Conservation (phyloP, 495 filamentous ascomycete species). For the Xylaria venustula region DNA sequence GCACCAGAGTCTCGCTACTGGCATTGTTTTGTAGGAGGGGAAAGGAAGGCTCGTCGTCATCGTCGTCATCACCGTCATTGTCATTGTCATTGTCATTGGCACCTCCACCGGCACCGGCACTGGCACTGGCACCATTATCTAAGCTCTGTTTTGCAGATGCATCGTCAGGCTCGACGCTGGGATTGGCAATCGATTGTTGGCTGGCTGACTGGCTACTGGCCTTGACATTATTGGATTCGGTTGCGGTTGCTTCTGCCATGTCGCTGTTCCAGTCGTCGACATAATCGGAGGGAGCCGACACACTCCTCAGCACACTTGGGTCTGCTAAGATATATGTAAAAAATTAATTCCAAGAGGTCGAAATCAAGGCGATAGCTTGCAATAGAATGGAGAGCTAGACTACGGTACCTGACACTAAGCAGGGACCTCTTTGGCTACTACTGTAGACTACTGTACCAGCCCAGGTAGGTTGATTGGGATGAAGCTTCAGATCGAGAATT, state of each 20-base stretch:
- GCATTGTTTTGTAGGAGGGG: constrained; percentile 45
- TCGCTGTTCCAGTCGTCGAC: neutral
- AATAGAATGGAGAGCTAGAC: too few species aligned
- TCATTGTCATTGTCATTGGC: too few species aligned
- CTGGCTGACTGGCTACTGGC: neutral
- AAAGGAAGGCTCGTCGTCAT: constrained; percentile 31
- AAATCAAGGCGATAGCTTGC: too few species aligned
- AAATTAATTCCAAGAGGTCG: too few species aligned
- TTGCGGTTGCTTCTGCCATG: constrained; percentile 12
- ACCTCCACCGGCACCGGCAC: too few species aligned
- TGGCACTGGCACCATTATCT: neutral
- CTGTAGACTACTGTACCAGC: too few species aligned
- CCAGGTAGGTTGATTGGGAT: too few species aligned
- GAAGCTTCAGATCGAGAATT: too few species aligned
- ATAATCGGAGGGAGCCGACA: neutral
- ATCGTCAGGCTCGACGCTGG: constrained; percentile 3
- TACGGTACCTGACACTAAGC: too few species aligned
- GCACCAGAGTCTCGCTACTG: constrained; percentile 31
- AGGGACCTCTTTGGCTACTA: too few species aligned
- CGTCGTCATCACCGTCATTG: too few species aligned
- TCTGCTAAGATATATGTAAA: too few species aligned
- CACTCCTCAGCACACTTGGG: neutral
- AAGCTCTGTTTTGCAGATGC: neutral
- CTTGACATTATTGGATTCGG: constrained; percentile 6
- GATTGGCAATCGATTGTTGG: neutral